Conservation (phyloP, 108 stramenopile species). For the Discostella stelligeroides region DNA sequence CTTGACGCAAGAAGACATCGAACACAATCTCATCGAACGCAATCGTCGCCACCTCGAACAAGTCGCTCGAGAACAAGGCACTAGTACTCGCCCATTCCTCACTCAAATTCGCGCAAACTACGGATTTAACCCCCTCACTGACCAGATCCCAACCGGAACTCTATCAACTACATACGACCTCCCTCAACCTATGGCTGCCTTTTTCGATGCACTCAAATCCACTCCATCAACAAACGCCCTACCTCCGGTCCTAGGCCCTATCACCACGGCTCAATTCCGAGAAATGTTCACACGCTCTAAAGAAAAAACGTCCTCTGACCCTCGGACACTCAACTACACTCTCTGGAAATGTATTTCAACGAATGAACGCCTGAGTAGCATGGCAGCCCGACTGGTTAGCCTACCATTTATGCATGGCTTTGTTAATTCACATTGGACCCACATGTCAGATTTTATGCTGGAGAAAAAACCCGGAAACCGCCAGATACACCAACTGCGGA, state of each 20-base stretch:
- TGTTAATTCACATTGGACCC: slow-evolving; percentile 1
- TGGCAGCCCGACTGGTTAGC: slow-evolving; percentile 5
- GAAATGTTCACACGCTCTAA: neutral
- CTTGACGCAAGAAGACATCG: no score
- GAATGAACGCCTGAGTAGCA: slow-evolving; percentile 1
- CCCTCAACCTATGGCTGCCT: no score
- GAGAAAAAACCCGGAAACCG: slow-evolving; percentile 31
- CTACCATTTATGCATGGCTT: slow-evolving; percentile 15
- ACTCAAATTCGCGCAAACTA: no score
- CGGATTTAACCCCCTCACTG: no score
- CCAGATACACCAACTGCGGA: slow-evolving; percentile 15
- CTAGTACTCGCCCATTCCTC: no score
- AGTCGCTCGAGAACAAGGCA: no score
- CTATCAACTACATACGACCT: no score
- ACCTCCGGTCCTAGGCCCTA: neutral
- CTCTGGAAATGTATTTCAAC: slow-evolving; percentile 22
- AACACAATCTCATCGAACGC: no score
- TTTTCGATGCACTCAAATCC: no score
- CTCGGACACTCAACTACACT: slow-evolving; percentile 12
- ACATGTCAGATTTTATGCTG: slow-evolving; percentile 18
- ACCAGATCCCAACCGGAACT: no score
- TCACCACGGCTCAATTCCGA: slow-evolving; percentile 7
- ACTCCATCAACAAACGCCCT: no score
- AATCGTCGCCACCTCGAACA: no score
- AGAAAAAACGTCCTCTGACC: slow-evolving; percentile 13